These are phyloP conservation scores for Solanum etuberosum DNA, from an alignment of 257 asterid genomes.

Conservation along the genomic window DNA sequence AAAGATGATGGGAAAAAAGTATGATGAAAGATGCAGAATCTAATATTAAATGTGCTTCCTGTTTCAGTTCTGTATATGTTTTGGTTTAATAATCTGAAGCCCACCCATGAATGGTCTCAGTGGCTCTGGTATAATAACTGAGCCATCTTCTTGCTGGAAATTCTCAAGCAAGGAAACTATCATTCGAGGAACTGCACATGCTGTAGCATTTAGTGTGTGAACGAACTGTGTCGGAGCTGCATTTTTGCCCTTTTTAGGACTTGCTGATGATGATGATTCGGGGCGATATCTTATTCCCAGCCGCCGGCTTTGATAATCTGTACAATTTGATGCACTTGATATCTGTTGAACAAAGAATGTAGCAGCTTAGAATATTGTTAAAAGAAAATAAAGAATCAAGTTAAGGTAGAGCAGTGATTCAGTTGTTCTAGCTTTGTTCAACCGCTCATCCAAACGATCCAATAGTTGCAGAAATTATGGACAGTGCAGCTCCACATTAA, in stretches of 20 bases:
- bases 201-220: constrained; percentile 92
- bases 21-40: background rate
- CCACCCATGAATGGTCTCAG: constrained; percentile 94
- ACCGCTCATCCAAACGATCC: background rate
- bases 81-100: background rate
- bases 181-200: constrained; percentile 97
- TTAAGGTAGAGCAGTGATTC: background rate
- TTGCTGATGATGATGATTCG: constrained; percentile 22
- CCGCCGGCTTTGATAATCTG: constrained; percentile 92
- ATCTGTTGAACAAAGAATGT: constrained; percentile 36
- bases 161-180: constrained; percentile 91
- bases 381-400: background rate
- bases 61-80: background rate
- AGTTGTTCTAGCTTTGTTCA: background rate
- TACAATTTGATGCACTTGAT: constrained; percentile 95
- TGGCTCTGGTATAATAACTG: constrained; percentile 62
- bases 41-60: background rate
- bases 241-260: constrained; percentile 55
- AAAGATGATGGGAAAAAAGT: background rate
- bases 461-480: background rate
- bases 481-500: background rate
- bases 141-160: constrained; percentile 93
- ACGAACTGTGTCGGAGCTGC: constrained; percentile 56
- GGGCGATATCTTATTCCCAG: constrained; percentile 89
- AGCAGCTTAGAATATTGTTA: background rate